These are phyloP conservation scores for Fusarium subtropicale DNA, from an alignment of 2,329 filamentous ascomycete species.

Conservation along the genomic window DNA sequence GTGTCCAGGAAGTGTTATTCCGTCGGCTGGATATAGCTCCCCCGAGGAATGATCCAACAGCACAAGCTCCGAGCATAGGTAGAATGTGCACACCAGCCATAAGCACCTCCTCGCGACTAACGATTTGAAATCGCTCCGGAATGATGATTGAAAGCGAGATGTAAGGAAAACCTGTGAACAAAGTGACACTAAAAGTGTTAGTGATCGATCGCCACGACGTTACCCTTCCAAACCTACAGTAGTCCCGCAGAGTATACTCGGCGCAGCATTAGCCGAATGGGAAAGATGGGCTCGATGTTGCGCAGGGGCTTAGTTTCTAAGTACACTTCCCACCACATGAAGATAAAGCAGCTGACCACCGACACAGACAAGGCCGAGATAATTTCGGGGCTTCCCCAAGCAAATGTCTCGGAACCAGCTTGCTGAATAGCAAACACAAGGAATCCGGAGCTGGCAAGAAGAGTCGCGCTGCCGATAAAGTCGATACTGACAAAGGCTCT, in stretches of 20 bases:
- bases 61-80: conserved; percentile 68
- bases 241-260: conserved; percentile 64
- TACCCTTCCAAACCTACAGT: conserved; percentile 54
- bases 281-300: conserved; percentile 66
- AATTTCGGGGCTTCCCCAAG: conserved; percentile 65
- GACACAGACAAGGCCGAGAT: conserved; percentile 62
- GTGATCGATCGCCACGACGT: neutral
- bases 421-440: conserved; percentile 69
- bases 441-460: conserved; percentile 64
- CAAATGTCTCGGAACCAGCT: conserved; percentile 63
- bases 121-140: conserved; percentile 70
- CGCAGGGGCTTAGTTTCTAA: conserved; percentile 54
- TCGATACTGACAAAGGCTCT: conserved; percentile 62
- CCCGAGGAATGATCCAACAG: conserved; percentile 66
- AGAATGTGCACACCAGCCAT: conserved; percentile 68
- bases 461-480: conserved; percentile 62
- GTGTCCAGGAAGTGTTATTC: conserved; percentile 65
- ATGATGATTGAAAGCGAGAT: conserved; percentile 69
- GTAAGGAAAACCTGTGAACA: conserved; percentile 68
- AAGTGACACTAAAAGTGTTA: conserved; percentile 59
- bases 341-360: conserved; percentile 59
- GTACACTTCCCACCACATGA: conserved; percentile 64
- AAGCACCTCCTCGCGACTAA: conserved; percentile 64
- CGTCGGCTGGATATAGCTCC: conserved; percentile 64
- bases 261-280: conserved; percentile 59